A percentile compares a stretch with the other conserved stretches of the same genome.
Conservation (phyloP, 352 stramenopile species). For the Globisporangium camurandrum region DNA sequence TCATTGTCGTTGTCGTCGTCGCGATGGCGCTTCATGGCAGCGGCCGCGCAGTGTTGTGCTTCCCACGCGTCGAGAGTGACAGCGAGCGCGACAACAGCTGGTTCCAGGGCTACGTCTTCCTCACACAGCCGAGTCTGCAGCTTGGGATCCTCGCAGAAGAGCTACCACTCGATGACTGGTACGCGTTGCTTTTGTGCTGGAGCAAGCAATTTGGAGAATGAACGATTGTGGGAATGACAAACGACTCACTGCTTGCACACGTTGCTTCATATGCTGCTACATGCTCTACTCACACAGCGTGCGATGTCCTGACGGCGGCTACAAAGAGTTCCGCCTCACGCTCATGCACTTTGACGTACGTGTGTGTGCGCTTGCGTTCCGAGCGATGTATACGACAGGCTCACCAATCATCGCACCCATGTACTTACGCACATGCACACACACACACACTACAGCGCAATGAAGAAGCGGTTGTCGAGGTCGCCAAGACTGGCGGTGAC, state of each 20-base stretch:
- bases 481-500: constrained; percentile 55
- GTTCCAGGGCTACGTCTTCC: constrained; percentile 64
- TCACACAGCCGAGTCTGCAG: constrained; percentile 22
- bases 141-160: constrained; percentile 53
- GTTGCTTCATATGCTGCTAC: neutral
- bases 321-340: constrained; percentile 53
- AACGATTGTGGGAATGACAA: neutral
- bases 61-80: constrained; percentile 18
- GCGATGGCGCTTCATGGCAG: constrained; percentile 17
- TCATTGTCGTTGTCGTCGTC: neutral
- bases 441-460: constrained; percentile 1
- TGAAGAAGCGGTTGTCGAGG: constrained; percentile 30
- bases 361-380: neutral
- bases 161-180: constrained; percentile 58
- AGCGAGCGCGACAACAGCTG: constrained; percentile 21
- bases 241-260: neutral
- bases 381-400: no score
- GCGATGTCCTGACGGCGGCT: constrained; percentile 56
- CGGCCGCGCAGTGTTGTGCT: constrained; percentile 50
- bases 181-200: constrained; percentile 4
- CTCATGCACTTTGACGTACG: constrained; percentile 47
- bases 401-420: neutral
- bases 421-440: neutral
- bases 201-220: neutral
- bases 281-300: constrained; percentile 26